phyloP scores from a whole-genome alignment of 768 basidiomycete genomes.

The Hydnum rufescens region DNA sequence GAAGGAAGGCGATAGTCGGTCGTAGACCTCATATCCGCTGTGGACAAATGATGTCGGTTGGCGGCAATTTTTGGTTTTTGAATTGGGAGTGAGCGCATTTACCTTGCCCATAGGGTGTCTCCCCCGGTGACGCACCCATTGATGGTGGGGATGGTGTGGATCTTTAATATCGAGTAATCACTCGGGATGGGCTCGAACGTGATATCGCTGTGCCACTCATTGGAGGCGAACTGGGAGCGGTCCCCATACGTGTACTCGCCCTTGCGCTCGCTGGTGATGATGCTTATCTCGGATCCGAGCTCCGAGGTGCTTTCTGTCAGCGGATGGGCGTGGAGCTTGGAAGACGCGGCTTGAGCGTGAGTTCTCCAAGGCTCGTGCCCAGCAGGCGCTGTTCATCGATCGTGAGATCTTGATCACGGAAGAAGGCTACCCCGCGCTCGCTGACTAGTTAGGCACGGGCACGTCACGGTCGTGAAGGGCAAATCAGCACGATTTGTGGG shows the following conservation, averaged over 20 bases:
- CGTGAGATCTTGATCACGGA: neutral
- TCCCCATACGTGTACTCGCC: neutral
- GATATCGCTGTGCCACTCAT: neutral
- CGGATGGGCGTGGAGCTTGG: neutral
- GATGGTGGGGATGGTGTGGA: neutral
- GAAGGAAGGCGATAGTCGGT: conserved; percentile 30
- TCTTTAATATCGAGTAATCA: neutral
- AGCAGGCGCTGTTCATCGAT: neutral
- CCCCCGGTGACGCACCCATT: no score
- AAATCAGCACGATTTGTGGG: no score
- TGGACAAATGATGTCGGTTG: no score
- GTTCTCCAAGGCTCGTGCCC: neutral
- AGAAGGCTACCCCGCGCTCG: neutral
- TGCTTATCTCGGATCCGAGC: neutral
- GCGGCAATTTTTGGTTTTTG: no score
- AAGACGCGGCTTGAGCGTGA: neutral
- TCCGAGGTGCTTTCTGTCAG: neutral
- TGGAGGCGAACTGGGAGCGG: neutral
- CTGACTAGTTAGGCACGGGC: neutral
- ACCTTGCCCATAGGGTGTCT: neutral
- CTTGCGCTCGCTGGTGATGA: neutral
- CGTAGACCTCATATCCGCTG: conserved; percentile 41
- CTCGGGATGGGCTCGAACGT: neutral
- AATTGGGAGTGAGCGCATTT: no score
- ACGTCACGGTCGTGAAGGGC: no score